Percentiles rank a stretch among this genome's conserved stretches.
phyloP scores from a whole-genome alignment of 257 asterid genomes.

The Knoxia roxburghii region DNA sequence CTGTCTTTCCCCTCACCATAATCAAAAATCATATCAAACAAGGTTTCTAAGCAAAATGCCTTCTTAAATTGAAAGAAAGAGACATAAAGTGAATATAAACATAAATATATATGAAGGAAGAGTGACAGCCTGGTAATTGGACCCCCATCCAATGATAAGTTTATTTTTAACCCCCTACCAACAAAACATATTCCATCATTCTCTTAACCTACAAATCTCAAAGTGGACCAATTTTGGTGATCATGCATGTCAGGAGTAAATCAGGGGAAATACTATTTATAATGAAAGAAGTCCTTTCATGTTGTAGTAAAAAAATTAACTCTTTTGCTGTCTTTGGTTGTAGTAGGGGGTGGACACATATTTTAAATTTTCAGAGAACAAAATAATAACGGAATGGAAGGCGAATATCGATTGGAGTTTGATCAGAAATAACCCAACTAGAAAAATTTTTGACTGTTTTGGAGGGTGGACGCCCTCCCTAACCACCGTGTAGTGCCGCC shows the following conservation, averaged over 20 bases:
- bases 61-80: constrained; percentile 50
- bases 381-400: too few relatives aligned
- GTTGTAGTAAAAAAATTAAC: constrained; percentile 19
- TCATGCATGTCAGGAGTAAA: constrained; percentile 52
- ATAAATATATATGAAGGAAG: constrained; percentile 21
- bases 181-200: constrained; percentile 44
- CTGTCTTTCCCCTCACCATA: constrained; percentile 21
- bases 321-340: constrained; percentile 10
- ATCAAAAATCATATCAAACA: constrained; percentile 36
- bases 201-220: constrained; percentile 23
- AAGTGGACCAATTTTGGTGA: constrained; percentile 41
- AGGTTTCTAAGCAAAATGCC: constrained; percentile 33
- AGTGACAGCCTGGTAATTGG: constrained; percentile 55
- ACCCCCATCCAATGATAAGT: constrained; percentile 32
- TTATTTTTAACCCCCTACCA: constrained; percentile 36
- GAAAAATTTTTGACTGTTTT: too few relatives aligned
- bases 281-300: not conserved
- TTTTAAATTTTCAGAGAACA: too few relatives aligned
- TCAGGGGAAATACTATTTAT: constrained; percentile 24
- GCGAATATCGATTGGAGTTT: too few relatives aligned
- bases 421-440: too few relatives aligned
- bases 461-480: too few relatives aligned
- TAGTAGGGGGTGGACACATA: too few relatives aligned
- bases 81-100: constrained; percentile 41
- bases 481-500: too few relatives aligned